A percentile compares a stretch with the other conserved stretches of the same genome.
These are phyloP conservation scores for Pyrus communis DNA, from an alignment of 306 rosid genomes.

Conservation along the genomic window DNA sequence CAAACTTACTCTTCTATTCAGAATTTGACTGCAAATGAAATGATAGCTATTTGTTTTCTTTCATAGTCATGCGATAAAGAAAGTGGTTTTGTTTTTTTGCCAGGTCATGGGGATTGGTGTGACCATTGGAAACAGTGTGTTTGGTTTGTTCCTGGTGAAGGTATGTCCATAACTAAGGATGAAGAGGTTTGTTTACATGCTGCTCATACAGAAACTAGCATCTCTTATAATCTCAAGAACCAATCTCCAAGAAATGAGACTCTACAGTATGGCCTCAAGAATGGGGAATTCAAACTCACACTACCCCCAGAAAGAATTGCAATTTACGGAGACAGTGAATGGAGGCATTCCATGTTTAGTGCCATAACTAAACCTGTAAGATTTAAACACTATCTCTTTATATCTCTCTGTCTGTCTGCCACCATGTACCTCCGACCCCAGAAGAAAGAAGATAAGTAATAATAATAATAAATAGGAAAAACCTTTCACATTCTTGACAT, in stretches of 20 bases:
- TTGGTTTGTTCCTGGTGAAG: slow-evolving; percentile 87
- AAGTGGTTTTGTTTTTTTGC: slow-evolving; percentile 22
- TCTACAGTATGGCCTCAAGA: slow-evolving; percentile 20
- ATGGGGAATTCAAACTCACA: slow-evolving; percentile 44
- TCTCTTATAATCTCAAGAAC: slow-evolving; percentile 50
- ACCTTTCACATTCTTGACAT: slow-evolving; percentile 18
- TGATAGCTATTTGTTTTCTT: background rate
- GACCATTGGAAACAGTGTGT: slow-evolving; percentile 99
- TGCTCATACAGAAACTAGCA: slow-evolving; percentile 51
- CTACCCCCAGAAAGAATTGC: slow-evolving; percentile 76
- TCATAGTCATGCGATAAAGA: background rate
- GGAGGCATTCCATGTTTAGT: slow-evolving; percentile 61
- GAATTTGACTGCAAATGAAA: background rate
- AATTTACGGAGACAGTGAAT: slow-evolving; percentile 63
- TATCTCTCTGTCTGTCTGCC: slow-evolving; percentile 3
- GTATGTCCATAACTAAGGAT: slow-evolving; percentile 43
- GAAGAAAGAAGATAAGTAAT: background rate
- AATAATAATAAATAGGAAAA: background rate
- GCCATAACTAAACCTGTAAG: slow-evolving; percentile 43
- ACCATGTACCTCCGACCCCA: background rate
- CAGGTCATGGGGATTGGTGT: slow-evolving; percentile 75
- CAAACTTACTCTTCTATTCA: background rate
- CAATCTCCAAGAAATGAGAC: slow-evolving; percentile 27
- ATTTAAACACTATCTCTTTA: slow-evolving; percentile 13
- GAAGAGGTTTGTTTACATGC: slow-evolving; percentile 54